These are phyloP conservation scores for Botrytis pseudocinerea DNA, from an alignment of 2,329 filamentous ascomycete genomes.

Conservation along the genomic window DNA sequence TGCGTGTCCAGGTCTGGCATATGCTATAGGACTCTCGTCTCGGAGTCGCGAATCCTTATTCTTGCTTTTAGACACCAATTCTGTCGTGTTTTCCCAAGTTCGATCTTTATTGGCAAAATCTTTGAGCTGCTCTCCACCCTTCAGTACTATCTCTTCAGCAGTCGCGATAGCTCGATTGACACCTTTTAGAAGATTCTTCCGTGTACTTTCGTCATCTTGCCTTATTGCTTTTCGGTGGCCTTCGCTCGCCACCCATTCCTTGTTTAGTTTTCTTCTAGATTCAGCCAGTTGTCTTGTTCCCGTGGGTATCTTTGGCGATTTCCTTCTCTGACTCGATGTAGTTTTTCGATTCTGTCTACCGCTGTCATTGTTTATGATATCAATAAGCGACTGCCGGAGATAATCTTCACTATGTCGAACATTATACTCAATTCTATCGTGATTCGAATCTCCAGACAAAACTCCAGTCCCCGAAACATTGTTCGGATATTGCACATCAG, in stretches of 20 bases:
- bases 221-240: not conserved
- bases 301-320: slow-evolving; percentile 2
- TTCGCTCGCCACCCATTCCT: not conserved
- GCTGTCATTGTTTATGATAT: not conserved
- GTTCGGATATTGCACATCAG: not conserved
- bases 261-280: slow-evolving; percentile 10
- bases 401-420: not conserved
- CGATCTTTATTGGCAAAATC: not conserved
- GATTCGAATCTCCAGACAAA: not conserved
- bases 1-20: not conserved
- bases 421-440: not conserved
- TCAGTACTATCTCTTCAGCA: not conserved
- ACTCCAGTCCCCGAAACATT: not conserved
- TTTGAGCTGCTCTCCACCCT: not conserved
- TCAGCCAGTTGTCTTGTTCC: slow-evolving; percentile 7
- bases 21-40: not conserved
- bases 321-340: not conserved
- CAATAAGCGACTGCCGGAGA: not conserved
- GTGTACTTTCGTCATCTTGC: slow-evolving; percentile 3
- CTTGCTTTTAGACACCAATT: not conserved
- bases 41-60: not conserved
- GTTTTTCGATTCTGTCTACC: not conserved
- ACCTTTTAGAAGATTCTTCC: not conserved
- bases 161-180: not conserved
- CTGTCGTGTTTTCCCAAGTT: not conserved